Percentiles rank a stretch among this genome's conserved stretches.
These are phyloP conservation scores for Lyophyllum decastes DNA, from an alignment of 768 basidiomycete species.

Conservation along the genomic window DNA sequence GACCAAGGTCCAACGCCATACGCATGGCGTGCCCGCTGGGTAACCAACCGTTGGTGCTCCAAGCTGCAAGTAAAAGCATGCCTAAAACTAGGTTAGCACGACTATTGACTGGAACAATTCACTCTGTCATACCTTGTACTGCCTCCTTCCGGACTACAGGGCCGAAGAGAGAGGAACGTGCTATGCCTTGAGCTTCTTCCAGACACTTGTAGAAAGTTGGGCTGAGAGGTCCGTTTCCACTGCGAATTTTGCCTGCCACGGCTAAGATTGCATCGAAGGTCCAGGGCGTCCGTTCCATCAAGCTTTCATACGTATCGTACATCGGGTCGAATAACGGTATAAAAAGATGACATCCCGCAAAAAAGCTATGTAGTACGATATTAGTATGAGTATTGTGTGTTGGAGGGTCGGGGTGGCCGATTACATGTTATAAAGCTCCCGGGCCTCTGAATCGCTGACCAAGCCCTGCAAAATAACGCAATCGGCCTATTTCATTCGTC, in stretches of 20 bases:
- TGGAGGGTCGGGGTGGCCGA: slow-evolving; percentile 29
- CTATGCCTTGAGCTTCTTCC: slow-evolving; percentile 95
- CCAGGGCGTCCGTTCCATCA: slow-evolving; percentile 93
- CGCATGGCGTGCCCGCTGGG: slow-evolving; percentile 95
- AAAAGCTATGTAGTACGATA: slow-evolving; percentile 66
- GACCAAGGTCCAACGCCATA: slow-evolving; percentile 92
- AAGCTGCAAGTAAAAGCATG: slow-evolving; percentile 89
- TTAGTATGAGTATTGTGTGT: slow-evolving; percentile 34
- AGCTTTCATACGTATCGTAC: slow-evolving; percentile 91
- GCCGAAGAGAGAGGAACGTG: slow-evolving; percentile 89
- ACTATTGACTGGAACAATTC: slow-evolving; percentile 15
- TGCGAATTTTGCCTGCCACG: slow-evolving; percentile 88
- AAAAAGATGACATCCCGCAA: slow-evolving; percentile 94
- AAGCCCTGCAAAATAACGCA: slow-evolving; percentile 60
- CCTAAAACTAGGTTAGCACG: slow-evolving; percentile 43
- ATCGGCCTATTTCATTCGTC: slow-evolving; percentile 2
- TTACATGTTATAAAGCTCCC: slow-evolving; percentile 92
- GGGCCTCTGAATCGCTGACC: slow-evolving; percentile 82
- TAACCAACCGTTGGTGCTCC: slow-evolving; percentile 94
- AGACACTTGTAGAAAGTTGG: slow-evolving; percentile 88
- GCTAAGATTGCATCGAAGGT: slow-evolving; percentile 94
- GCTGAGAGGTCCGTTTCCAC: slow-evolving; percentile 83
- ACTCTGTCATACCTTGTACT: slow-evolving; percentile 67
- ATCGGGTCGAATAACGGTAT: slow-evolving; percentile 92
- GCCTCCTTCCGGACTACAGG: slow-evolving; percentile 94